Evolutionary conservation across 371 early-diverging fungal species (phyloP), one percentile per base, ranked within the genome.

Genomic region (Parasitella parasitica): DNA sequence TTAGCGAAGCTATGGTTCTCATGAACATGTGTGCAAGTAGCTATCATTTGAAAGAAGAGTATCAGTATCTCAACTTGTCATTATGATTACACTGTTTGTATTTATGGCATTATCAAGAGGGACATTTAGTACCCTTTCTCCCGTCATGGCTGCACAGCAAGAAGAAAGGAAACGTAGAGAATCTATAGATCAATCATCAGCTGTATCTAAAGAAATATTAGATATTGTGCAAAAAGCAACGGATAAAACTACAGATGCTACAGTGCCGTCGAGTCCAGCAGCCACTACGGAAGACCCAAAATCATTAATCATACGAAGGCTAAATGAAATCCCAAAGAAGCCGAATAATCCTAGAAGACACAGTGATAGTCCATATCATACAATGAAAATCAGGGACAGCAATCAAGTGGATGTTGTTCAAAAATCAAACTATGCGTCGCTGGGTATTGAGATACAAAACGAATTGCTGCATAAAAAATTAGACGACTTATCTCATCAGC

Each of bases 31-130:
- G 0, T 27, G 18, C 4, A 16, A 38, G 20, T 58, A 78, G 78
- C 61, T 88, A 37, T 66, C 85, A 22, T 87, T 86, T 74, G 87
- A 88, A 62, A 81, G 82, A 73, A 80, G 86, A 36, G 73, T 87
- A 52, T 83, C 85, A 0, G 71, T 86, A 20, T 76, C 79, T 0
- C 89, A 89, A 57, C 63, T 87, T 8, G 69, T 82, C 2, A 62
- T 87, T 35, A 72, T 87, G 32, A 64, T 87, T n/a, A 67, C 69
- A 0, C 57, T 87, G 8, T 77, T 89, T 56, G 75, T 79, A 1
- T 79, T 85, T 66, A 70, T 86, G 60, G 83, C 83, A 3, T 61
- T 85, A 18, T 84, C 79, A 0, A 68, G 76, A 36, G 79, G 79
- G 2, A 78, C 77, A 5, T 61, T 78, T 24, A 77, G 67, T 32